Conservation (phyloP, 2,329 filamentous ascomycete species). For the Penicillium janthinellum region DNA sequence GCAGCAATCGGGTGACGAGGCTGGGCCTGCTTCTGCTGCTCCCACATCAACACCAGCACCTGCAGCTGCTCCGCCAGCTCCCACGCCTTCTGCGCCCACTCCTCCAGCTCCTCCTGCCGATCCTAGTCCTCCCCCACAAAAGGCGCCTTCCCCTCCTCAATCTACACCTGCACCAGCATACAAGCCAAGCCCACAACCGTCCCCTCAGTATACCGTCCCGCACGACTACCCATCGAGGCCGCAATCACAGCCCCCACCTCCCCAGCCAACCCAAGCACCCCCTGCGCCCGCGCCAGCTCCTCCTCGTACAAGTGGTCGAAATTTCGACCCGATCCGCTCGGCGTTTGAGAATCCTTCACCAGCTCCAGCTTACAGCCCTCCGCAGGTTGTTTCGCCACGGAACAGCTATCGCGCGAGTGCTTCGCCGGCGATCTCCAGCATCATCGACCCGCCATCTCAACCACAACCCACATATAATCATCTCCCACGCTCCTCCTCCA, state of each 20-base stretch:
- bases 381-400: constrained; percentile 52
- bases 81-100: constrained; percentile 12
- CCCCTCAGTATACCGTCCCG: constrained; percentile 25
- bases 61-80: constrained; percentile 6
- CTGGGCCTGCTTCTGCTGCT: constrained; percentile 16
- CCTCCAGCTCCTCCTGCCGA: constrained; percentile 15
- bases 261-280: constrained; percentile 37
- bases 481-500: constrained; percentile 32
- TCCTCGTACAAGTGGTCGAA: constrained; percentile 71
- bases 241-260: constrained; percentile 49
- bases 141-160: constrained; percentile 11
- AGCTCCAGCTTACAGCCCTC: constrained; percentile 46
- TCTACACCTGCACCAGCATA: constrained; percentile 12
- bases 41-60: constrained; percentile 13
- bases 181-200: constrained; percentile 41
- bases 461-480: constrained; percentile 31
- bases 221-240: constrained; percentile 47
- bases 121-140: constrained; percentile 19
- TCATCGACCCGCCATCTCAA: constrained; percentile 69
- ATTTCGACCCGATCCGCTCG: constrained; percentile 85
- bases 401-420: constrained; percentile 71
- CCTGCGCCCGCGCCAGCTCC: constrained; percentile 26
- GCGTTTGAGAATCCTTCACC: constrained; percentile 54
- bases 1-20: constrained; percentile 31
- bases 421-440: constrained; percentile 87